phyloP scores from a whole-genome alignment of 1,139 yeast species.

The Magnusiomyces tetraspermus region DNA sequence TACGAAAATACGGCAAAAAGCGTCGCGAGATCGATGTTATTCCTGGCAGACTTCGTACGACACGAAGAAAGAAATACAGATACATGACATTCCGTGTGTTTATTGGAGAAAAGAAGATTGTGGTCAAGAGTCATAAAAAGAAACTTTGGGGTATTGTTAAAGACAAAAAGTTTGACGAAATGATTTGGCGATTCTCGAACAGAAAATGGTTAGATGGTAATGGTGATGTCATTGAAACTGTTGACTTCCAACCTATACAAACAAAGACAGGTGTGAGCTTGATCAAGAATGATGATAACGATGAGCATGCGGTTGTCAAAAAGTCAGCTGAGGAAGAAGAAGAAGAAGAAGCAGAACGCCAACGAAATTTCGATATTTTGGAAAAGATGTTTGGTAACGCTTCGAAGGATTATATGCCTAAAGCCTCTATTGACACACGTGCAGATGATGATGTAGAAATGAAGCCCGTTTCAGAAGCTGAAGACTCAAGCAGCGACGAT shows the following conservation, averaged over 20 bases:
- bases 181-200: constrained; percentile 51
- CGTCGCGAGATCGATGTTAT: constrained; percentile 42
- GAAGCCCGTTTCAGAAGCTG: constrained; percentile 19
- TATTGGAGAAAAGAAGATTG: constrained; percentile 51
- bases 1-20: constrained; percentile 35
- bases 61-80: constrained; percentile 43
- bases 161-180: constrained; percentile 48
- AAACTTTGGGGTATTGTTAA: constrained; percentile 89
- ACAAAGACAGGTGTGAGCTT: constrained; percentile 1
- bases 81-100: constrained; percentile 54
- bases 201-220: constrained; percentile 80
- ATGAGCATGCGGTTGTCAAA: constrained; percentile 14
- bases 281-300: constrained; percentile 4
- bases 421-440: constrained; percentile 28
- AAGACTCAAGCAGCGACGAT: constrained; percentile 28
- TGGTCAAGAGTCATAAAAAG: constrained; percentile 52
- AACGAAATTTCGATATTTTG: constrained; percentile 21
- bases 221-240: constrained; percentile 62
- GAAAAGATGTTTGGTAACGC: constrained; percentile 23
- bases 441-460: constrained; percentile 29
- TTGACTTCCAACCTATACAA: constrained; percentile 14
- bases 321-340: constrained; percentile 11
- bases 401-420: constrained; percentile 19
- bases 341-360: constrained; percentile 20
- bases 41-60: constrained; percentile 53